Percentiles rank a stretch among this genome's conserved stretches.
Conservation (phyloP, 2,329 filamentous ascomycete genomes). For the Pezicula neosporulosa region DNA sequence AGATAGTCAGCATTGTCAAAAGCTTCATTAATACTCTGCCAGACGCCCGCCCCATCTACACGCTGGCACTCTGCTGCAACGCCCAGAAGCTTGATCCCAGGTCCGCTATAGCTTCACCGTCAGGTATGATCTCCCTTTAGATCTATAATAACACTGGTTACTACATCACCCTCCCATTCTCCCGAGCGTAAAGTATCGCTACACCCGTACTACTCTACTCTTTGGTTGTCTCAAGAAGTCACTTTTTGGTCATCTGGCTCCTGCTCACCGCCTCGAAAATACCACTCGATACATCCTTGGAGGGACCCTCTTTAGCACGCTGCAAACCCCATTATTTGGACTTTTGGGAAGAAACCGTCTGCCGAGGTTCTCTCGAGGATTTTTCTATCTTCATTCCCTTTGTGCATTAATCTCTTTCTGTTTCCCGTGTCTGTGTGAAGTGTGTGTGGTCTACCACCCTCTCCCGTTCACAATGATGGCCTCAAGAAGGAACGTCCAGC, state of each 20-base stretch:
- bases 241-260: constrained; percentile 1
- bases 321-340: neutral
- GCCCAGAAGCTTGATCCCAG: neutral
- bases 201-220: neutral
- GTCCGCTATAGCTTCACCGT: neutral
- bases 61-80: neutral
- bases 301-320: neutral
- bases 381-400: constrained; percentile 6
- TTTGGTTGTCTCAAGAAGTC: neutral
- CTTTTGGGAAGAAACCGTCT: neutral
- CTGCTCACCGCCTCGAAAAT: neutral
- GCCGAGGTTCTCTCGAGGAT: neutral
- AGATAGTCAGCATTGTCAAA: neutral
- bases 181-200: constrained; percentile 1
- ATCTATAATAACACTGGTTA: neutral
- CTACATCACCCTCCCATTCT: neutral
- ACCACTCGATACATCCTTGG: constrained; percentile 1
- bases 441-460: constrained; percentile 3
- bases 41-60: neutral
- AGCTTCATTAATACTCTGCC: constrained; percentile 1
- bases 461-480: constrained; percentile 23
- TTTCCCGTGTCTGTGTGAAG: constrained; percentile 1
- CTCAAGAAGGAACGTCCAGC: constrained; percentile 29
- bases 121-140: neutral
- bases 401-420: constrained; percentile 20